Evolutionary conservation across 768 basidiomycete genomes (phyloP), one percentile per base, ranked within the genome.

Genomic region (Pholiota conissans): DNA sequence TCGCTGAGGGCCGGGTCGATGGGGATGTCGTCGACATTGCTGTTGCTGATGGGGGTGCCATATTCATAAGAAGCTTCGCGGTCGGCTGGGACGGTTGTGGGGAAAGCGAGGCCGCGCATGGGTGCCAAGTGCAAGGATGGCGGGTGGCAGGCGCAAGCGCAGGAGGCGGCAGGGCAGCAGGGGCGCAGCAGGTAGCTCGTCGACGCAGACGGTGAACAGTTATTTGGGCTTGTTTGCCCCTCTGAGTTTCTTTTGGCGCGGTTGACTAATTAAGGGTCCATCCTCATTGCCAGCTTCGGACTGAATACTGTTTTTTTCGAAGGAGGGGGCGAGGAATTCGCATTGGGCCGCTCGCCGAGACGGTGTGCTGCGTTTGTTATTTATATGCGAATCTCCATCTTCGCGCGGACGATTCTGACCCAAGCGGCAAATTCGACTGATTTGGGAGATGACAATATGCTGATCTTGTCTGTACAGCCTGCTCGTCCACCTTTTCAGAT

Each of bases 1-100:
- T 69, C 79, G n/a, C n/a, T n/a, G 61, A 91, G 83, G 39, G 84
- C 85, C 65, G 90, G 90, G 83, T 92, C 90, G 78, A 91, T 91
- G 63, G 89, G 88, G 71, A 91, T 87, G 73, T 84, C 80, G 76
- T 84, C 80, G 69, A 71, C 73, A 74, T 75, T 78, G 76, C 70
- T 71, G 74, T 75, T 78, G 76, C 77, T 80, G 69, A 75, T 74
- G 61, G 85, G 84, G 13, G 85, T 85, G 63, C 80, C 81, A 64
- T 79, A 76, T 60, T 88, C 85, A 71, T 83, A 78, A 28, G 84
- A 80, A 32, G 74, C 67, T 70, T 86, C 84, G 61, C 78, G 84
- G 74, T 81, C 75, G 70, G 71, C 79, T 57, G 75, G 64, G 51
- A 77, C 72, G 66, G 69, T 75, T 55, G 75, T 58, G 45, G 83